Base-by-base conservation (phyloP, 2,329 filamentous ascomycete genomes). In the Acephala macrosclerotiorum region DNA sequence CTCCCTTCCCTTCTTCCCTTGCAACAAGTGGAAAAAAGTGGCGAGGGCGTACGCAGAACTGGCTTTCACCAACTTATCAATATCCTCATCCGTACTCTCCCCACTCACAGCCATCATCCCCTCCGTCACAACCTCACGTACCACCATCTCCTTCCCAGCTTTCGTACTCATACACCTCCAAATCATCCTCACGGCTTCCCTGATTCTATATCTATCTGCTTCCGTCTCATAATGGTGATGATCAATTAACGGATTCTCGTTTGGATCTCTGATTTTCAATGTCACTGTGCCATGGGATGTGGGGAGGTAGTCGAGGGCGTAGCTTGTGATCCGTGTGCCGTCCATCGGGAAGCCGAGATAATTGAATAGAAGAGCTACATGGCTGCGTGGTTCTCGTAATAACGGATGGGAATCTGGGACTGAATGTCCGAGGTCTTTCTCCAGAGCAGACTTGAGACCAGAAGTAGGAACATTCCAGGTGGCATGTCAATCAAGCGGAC, bases 191-290 rank as follows among this genome's bases (percentile, higher is more conserved):
- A 36, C 51, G 1, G 14, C 51, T 35, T 33, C 51, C 14, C 51
- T 22, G 25, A 55, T 5, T 14, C 25, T 22, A 55, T 55, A 55
- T 18, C 51, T 18, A 58, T 69, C 67, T 9, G 45, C 40, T 26
- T 67, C 65, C 8, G 62, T 67, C 35, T 60, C 51, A 77, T 85
- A 89, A 76, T 84, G 89, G 76, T 87, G 85, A 78, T 87, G 90
- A 56, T 80, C 78, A 70, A 92, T 90, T 6, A 84, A 75, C 0
- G 90, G 90, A 7, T 82, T 78, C 61, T 91, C 88, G 1, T 85
- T 84, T 0, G 89, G 89, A 73, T 92, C 84, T 0, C 84, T 77
- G 0, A 85, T 88, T 22, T 80, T 80, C 11, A 93, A 83, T 3
- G 77, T 83, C 6, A 93, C 89, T 1, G 82, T 83, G 18, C 91